These are phyloP conservation scores for Malus sylvestris DNA, from an alignment of 306 rosid genomes.

Conservation along the genomic window DNA sequence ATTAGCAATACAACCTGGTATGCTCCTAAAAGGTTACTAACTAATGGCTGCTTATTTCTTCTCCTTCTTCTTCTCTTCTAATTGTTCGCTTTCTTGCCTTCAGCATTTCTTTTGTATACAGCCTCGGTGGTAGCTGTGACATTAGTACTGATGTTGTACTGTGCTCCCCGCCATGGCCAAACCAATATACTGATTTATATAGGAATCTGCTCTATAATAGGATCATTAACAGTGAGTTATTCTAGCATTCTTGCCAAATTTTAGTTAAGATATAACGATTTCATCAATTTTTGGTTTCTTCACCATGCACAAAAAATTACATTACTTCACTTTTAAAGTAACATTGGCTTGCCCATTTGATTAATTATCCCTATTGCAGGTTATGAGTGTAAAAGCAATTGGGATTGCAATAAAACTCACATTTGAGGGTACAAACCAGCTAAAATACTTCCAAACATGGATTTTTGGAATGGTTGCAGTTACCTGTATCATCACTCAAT, in stretches of 20 bases:
- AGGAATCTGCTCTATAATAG: slow-evolving; percentile 75
- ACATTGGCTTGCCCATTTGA: not conserved
- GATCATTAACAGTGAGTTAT: slow-evolving; percentile 71
- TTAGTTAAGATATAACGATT: not conserved
- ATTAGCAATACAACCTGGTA: slow-evolving; percentile 81
- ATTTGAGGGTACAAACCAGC: slow-evolving; percentile 70
- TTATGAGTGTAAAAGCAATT: slow-evolving; percentile 84
- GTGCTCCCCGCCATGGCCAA: slow-evolving; percentile 74
- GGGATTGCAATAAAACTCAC: slow-evolving; percentile 88
- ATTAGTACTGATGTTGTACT: slow-evolving; percentile 55
- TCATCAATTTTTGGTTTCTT: not conserved
- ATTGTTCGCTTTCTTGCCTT: slow-evolving; percentile 17
- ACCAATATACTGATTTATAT: slow-evolving; percentile 62
- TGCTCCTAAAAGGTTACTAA: slow-evolving; percentile 3
- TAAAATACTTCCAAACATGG: slow-evolving; percentile 68
- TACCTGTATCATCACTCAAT: slow-evolving; percentile 65
- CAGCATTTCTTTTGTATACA: slow-evolving; percentile 74
- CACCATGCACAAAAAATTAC: too few relatives aligned
- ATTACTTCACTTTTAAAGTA: not conserved
- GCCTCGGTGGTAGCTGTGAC: slow-evolving; percentile 58
- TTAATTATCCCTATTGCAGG: slow-evolving; percentile 35
- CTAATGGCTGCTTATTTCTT: not conserved
- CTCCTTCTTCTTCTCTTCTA: not conserved
- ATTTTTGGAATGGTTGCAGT: slow-evolving; percentile 65
- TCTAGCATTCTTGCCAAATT: not conserved